Evolutionary conservation across 345 rosid species (phyloP).

Genomic region (Rhizophora mangle): DNA sequence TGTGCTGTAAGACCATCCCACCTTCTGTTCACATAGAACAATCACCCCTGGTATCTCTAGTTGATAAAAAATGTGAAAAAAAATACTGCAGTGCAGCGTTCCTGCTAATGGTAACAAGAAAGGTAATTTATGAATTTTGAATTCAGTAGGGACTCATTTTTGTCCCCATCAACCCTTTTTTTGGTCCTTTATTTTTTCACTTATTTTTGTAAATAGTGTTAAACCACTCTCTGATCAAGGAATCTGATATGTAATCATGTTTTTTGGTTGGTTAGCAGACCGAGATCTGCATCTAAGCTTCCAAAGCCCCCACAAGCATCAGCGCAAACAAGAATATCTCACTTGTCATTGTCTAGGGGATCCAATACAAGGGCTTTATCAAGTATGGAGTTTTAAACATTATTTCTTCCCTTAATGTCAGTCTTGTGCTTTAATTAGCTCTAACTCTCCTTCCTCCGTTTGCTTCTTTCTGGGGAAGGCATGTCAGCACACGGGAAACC

Average conservation of each 20-base stretch:
- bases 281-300: slow-evolving; percentile 45
- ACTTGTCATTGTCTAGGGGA: slow-evolving; percentile 48
- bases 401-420: not conserved
- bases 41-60: no score
- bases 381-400: slow-evolving; percentile 37
- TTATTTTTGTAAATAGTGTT: not conserved
- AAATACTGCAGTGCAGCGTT: no score
- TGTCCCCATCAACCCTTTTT: no score
- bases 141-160: no score
- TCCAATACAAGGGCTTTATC: slow-evolving; percentile 46
- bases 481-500: slow-evolving; percentile 38
- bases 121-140: no score
- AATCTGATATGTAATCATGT: slow-evolving; percentile 1
- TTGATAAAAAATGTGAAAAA: no score
- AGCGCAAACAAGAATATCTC: slow-evolving; percentile 43
- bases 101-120: no score
- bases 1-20: no score
- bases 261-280: slow-evolving; percentile 24
- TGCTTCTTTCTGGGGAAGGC: not conserved
- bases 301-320: slow-evolving; percentile 49
- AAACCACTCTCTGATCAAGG: not conserved
- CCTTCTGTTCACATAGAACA: no score
- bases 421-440: not conserved
- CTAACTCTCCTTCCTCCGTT: not conserved
- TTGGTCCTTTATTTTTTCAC: not conserved